These are phyloP conservation scores for Lactarius hengduanensis DNA, from an alignment of 768 basidiomycete genomes.

Conservation along the genomic window DNA sequence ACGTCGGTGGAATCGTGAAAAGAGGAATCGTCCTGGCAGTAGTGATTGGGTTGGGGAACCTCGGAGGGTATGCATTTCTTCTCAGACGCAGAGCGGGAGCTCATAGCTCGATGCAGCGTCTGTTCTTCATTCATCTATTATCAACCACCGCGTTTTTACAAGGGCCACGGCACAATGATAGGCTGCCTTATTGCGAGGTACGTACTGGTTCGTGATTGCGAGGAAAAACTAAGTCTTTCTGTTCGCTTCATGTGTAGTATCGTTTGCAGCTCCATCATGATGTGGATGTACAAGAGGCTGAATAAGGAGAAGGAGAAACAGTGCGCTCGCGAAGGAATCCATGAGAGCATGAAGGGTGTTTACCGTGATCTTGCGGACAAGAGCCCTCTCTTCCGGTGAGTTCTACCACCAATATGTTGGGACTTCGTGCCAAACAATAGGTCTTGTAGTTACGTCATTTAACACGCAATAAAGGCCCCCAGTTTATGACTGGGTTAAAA, in stretches of 20 bases:
- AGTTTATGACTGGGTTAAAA: no score
- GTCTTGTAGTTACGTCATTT: slow-evolving; percentile 22
- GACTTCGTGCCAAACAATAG: background rate
- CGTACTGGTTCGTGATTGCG: slow-evolving; percentile 2
- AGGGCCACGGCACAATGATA: slow-evolving; percentile 43
- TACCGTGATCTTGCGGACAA: slow-evolving; percentile 51
- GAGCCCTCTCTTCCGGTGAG: slow-evolving; percentile 55
- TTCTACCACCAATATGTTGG: background rate
- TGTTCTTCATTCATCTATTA: slow-evolving; percentile 45
- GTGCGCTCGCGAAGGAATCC: slow-evolving; percentile 47
- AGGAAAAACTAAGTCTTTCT: slow-evolving; percentile 16
- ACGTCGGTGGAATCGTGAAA: slow-evolving; percentile 55
- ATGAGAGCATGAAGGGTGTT: slow-evolving; percentile 39
- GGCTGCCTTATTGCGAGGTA: slow-evolving; percentile 33
- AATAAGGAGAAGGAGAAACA: slow-evolving; percentile 49
- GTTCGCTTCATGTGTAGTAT: slow-evolving; percentile 36
- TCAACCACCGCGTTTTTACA: slow-evolving; percentile 39
- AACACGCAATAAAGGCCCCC: background rate
- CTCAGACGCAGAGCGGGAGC: slow-evolving; percentile 30
- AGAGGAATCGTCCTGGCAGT: slow-evolving; percentile 52
- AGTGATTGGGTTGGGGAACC: slow-evolving; percentile 54
- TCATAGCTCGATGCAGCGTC: slow-evolving; percentile 33
- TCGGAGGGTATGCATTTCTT: slow-evolving; percentile 46
- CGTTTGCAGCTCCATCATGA: slow-evolving; percentile 42
- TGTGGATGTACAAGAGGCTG: slow-evolving; percentile 49